Evolutionary conservation across 2,329 filamentous ascomycete species (phyloP).

Genomic region (Fusarium secorum): DNA sequence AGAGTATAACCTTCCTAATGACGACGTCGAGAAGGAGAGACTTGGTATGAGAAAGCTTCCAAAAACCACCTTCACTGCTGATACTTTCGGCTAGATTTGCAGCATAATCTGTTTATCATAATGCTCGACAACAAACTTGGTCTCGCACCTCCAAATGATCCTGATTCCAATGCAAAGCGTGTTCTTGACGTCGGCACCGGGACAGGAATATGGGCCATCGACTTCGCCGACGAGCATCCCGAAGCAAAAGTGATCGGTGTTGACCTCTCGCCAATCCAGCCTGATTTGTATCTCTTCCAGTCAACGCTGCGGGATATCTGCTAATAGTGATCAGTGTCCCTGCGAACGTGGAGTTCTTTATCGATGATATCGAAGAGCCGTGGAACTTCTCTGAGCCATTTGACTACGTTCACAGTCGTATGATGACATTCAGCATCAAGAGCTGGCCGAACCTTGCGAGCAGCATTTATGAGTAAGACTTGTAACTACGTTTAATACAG

Average conservation of each 20-base stretch:
- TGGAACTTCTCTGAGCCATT: slow-evolving; percentile 27
- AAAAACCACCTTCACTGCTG: rapidly evolving
- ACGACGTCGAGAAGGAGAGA: slow-evolving; percentile 11
- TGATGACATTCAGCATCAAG: slow-evolving; percentile 33
- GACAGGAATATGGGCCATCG: slow-evolving; percentile 20
- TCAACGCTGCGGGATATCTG: not conserved
- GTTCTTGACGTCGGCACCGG: slow-evolving; percentile 19
- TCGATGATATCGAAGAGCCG: slow-evolving; percentile 33
- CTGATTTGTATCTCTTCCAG: slow-evolving; percentile 7
- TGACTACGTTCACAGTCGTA: slow-evolving; percentile 33
- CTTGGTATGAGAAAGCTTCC: not conserved
- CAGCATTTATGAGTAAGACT: slow-evolving; percentile 18
- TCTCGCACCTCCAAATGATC: slow-evolving; percentile 3
- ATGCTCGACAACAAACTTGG: slow-evolving; percentile 9
- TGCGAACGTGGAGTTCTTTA: slow-evolving; percentile 29
- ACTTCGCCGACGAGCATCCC: slow-evolving; percentile 16
- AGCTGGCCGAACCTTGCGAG: slow-evolving; percentile 14
- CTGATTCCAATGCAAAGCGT: not conserved
- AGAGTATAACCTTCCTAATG: slow-evolving; percentile 22
- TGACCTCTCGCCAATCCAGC: slow-evolving; percentile 31
- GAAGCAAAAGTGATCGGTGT: slow-evolving; percentile 22
- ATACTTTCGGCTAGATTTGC: not conserved
- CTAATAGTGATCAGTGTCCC: slow-evolving; percentile 12
- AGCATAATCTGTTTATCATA: slow-evolving; percentile 3
- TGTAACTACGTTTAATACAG: rapidly evolving